Conservation (phyloP, 345 rosid species). For the Hypericum androsaemum region DNA sequence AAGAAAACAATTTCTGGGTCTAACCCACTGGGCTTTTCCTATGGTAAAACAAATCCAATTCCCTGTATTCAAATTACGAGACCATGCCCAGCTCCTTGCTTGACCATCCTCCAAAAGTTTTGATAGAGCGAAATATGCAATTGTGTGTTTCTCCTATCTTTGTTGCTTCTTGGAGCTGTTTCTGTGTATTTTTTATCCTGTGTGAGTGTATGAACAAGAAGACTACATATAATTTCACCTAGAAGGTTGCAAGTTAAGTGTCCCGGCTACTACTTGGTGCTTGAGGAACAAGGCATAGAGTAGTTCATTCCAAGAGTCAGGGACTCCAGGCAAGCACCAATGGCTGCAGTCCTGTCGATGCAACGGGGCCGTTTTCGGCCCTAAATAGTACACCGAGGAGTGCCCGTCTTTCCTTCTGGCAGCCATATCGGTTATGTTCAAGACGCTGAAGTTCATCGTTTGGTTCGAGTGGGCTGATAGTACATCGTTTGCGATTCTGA, state of each 20-base stretch:
- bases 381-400: slow-evolving; percentile 29
- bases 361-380: slow-evolving; percentile 11
- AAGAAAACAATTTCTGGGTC: too few species aligned
- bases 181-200: too few species aligned
- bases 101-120: too few species aligned
- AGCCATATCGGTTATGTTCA: slow-evolving; percentile 33
- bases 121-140: too few species aligned
- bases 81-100: too few species aligned
- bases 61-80: too few species aligned
- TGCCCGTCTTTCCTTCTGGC: slow-evolving; percentile 38
- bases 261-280: slow-evolving; percentile 17
- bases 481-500: slow-evolving; percentile 16
- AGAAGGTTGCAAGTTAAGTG: slow-evolving; percentile 15
- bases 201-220: too few species aligned
- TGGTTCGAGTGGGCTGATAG: slow-evolving; percentile 16
- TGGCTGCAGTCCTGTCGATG: slow-evolving; percentile 41
- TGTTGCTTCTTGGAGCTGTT: too few species aligned
- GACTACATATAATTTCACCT: slow-evolving; percentile 2
- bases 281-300: slow-evolving; percentile 33
- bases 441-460: slow-evolving; percentile 8
- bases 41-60: too few species aligned
- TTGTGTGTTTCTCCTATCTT: too few species aligned
- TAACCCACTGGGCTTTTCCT: too few species aligned
- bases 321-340: slow-evolving; percentile 51
- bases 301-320: slow-evolving; percentile 43